A percentile compares a stretch with the other conserved stretches of the same genome.
phyloP scores from a whole-genome alignment of 805 yeast genomes.

The Yamadazyma kitorensis region DNA sequence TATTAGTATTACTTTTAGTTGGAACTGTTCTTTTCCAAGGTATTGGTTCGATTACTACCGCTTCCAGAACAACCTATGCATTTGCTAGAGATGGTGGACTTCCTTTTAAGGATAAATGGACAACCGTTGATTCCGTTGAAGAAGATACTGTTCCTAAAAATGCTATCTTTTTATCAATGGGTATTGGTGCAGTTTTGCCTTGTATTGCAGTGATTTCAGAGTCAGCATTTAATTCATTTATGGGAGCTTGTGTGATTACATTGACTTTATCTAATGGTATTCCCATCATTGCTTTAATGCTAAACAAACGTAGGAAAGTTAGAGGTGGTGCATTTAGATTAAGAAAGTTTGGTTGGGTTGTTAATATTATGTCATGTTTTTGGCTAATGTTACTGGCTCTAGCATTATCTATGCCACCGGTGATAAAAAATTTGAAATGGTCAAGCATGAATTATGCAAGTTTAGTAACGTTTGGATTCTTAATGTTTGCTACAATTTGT shows the following conservation, averaged over 20 bases:
- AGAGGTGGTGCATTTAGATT: slow-evolving; percentile 69
- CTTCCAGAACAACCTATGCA: slow-evolving; percentile 78
- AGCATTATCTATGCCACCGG: slow-evolving; percentile 70
- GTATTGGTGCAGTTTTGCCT: slow-evolving; percentile 57
- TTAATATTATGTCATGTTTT: slow-evolving; percentile 55
- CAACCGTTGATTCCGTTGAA: slow-evolving; percentile 56
- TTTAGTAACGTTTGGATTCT: slow-evolving; percentile 52
- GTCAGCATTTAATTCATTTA: slow-evolving; percentile 78
- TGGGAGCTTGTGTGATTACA: slow-evolving; percentile 78
- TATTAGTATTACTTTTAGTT: slow-evolving; percentile 60
- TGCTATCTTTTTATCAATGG: slow-evolving; percentile 64
- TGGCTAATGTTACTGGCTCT: slow-evolving; percentile 61
- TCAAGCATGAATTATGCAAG: slow-evolving; percentile 59
- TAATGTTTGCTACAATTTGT: slow-evolving; percentile 46
- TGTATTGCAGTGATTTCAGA: slow-evolving; percentile 64
- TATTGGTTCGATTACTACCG: slow-evolving; percentile 75
- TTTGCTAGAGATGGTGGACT: slow-evolving; percentile 82
- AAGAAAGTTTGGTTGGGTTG: slow-evolving; percentile 59
- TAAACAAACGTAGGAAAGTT: slow-evolving; percentile 58
- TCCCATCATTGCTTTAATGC: slow-evolving; percentile 62
- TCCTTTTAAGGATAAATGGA: slow-evolving; percentile 64
- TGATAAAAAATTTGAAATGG: slow-evolving; percentile 41
- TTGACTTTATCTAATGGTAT: slow-evolving; percentile 74
- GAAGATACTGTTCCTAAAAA: slow-evolving; percentile 65
- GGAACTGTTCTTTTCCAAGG: slow-evolving; percentile 76